Percentiles rank a stretch among this genome's conserved stretches.
These are phyloP conservation scores for Metarhizium brunneum DNA, from an alignment of 2,329 filamentous ascomycete genomes.

Conservation along the genomic window DNA sequence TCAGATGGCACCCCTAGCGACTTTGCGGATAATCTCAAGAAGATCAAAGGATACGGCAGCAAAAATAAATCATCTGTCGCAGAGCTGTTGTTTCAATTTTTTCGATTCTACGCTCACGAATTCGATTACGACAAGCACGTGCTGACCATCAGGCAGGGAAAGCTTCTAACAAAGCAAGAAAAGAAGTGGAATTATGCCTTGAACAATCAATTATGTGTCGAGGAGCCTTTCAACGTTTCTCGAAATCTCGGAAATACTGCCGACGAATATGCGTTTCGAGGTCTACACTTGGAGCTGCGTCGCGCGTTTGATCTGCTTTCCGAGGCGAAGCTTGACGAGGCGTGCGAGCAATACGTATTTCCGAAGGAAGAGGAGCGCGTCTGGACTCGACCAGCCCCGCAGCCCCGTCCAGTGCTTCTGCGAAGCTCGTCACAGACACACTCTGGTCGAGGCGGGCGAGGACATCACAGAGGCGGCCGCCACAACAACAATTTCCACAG, in stretches of 20 bases:
- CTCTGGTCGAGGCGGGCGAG: conserved; percentile 37
- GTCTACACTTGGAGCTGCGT: conserved; percentile 81
- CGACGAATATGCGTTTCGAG: conserved; percentile 87
- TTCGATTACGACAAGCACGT: conserved; percentile 80
- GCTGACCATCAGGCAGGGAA: conserved; percentile 77
- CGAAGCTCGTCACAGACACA: conserved; percentile 54
- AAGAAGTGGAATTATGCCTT: conserved; percentile 78
- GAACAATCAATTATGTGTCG: conserved; percentile 84
- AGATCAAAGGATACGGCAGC: conserved; percentile 62
- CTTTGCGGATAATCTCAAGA: conserved; percentile 80
- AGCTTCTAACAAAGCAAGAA: conserved; percentile 66
- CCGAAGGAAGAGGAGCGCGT: conserved; percentile 69
- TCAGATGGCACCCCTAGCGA: conserved; percentile 59
- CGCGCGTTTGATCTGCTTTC: conserved; percentile 78
- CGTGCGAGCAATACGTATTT: conserved; percentile 80
- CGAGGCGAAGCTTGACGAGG: conserved; percentile 68
- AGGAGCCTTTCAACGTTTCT: conserved; percentile 87
- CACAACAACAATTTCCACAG: conserved; percentile 29
- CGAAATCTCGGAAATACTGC: conserved; percentile 94
- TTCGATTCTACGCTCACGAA: conserved; percentile 88
- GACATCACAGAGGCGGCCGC: conserved; percentile 38
- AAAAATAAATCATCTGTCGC: conserved; percentile 77
- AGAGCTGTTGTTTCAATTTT: conserved; percentile 88
- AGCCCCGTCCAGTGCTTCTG: conserved; percentile 46
- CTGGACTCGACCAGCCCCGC: conserved; percentile 46